These are phyloP conservation scores for Austropuccinia psidii DNA, from an alignment of 1,284 basidiomycete species.

Conservation along the genomic window DNA sequence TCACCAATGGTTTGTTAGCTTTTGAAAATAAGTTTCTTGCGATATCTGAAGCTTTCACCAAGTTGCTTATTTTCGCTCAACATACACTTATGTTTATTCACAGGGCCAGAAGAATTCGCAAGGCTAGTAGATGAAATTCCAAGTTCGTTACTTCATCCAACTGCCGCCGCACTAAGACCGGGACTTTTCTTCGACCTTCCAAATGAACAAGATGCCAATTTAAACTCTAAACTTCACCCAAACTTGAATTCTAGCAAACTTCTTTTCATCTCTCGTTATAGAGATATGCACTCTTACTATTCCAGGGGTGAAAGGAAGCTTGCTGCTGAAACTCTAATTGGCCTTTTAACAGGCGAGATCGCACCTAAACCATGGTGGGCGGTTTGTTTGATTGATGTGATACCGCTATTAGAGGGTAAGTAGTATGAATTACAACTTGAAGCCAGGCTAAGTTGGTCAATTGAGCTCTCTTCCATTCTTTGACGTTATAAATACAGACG, in stretches of 20 bases:
- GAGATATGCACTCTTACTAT: slow-evolving; percentile 51
- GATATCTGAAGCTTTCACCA: neutral
- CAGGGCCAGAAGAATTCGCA: slow-evolving; percentile 35
- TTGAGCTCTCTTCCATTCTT: no score
- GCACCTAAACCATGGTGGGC: slow-evolving; percentile 50
- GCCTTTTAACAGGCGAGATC: slow-evolving; percentile 48
- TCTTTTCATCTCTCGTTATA: slow-evolving; percentile 51
- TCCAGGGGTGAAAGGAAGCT: slow-evolving; percentile 45
- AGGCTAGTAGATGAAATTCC: slow-evolving; percentile 35
- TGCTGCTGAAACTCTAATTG: slow-evolving; percentile 49
- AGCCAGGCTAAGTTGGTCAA: no score
- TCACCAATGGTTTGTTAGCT: slow-evolving; percentile 15
- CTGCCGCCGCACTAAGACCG: slow-evolving; percentile 1
- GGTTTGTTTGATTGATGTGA: slow-evolving; percentile 40
- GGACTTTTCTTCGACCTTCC: slow-evolving; percentile 11
- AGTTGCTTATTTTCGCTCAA: neutral
- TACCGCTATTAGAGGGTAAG: slow-evolving; percentile 31
- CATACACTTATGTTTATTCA: neutral
- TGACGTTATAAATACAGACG: slow-evolving; percentile 8
- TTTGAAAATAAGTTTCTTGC: neutral
- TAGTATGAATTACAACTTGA: no score
- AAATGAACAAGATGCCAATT: neutral
- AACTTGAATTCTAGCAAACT: slow-evolving; percentile 45
- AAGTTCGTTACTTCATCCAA: slow-evolving; percentile 30
- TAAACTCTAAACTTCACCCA: neutral